Conservation (phyloP, 179 eudicot genomes). For the Corrigiola litoralis region DNA sequence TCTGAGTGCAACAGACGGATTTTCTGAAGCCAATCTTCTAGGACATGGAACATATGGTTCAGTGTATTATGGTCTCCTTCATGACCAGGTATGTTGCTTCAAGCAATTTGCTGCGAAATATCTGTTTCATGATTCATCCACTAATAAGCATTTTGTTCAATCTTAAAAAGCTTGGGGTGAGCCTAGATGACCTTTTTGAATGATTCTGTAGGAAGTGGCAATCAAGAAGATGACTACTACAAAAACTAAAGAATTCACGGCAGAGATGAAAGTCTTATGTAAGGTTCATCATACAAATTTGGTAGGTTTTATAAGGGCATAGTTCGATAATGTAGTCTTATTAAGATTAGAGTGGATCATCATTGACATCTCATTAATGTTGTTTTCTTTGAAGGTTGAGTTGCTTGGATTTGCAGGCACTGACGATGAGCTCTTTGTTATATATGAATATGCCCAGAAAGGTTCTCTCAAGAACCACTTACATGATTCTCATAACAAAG, state of each 20-base stretch:
- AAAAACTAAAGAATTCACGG: conserved; percentile 79
- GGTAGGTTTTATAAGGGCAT: conserved; percentile 38
- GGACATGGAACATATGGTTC: conserved; percentile 96
- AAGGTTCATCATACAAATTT: conserved; percentile 92
- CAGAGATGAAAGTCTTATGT: conserved; percentile 94
- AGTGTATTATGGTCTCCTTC: conserved; percentile 77
- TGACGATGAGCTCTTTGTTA: conserved; percentile 72
- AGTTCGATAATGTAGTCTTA: not conserved
- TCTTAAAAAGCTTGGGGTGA: not conserved
- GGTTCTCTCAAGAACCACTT: conserved; percentile 87
- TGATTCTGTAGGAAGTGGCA: conserved; percentile 64
- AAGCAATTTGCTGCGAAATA: not conserved
- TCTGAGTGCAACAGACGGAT: conserved; percentile 65
- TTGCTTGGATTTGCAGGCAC: conserved; percentile 89
- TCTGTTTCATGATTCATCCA: not conserved
- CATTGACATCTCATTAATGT: conserved; percentile 17
- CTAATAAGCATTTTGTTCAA: not conserved
- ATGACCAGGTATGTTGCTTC: conserved; percentile 58
- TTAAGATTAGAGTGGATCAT: not conserved
- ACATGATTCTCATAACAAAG: conserved; percentile 82
- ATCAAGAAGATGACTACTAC: conserved; percentile 93
- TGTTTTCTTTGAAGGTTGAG: conserved; percentile 62
- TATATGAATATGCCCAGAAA: conserved; percentile 88
- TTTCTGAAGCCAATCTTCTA: conserved; percentile 87
- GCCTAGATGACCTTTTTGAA: not conserved